phyloP scores from a whole-genome alignment of 2,329 filamentous ascomycete species.

The Colletotrichum sp. region DNA sequence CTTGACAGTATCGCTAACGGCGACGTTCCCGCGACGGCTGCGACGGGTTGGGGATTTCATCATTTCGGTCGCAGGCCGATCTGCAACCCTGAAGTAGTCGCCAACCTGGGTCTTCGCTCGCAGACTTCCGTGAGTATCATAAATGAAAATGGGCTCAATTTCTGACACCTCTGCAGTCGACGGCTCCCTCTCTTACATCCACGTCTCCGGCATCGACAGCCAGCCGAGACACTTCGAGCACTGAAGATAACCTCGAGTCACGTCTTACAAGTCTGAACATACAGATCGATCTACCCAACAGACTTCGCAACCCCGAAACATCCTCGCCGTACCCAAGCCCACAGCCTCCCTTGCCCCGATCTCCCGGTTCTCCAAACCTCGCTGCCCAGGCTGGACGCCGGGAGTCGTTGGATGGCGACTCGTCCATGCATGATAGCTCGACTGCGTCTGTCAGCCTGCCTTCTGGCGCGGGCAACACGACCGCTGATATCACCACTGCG shows the following conservation, averaged over 20 bases:
- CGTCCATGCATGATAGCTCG: not conserved
- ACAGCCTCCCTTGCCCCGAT: conserved; percentile 9
- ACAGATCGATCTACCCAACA: not conserved
- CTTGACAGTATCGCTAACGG: conserved; percentile 54
- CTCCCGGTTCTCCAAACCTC: conserved; percentile 1
- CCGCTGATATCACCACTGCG: not conserved
- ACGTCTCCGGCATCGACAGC: not conserved
- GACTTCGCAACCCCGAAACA: not conserved
- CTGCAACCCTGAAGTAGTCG: conserved; percentile 41
- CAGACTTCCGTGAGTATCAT: conserved; percentile 37
- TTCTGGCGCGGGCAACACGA: not conserved
- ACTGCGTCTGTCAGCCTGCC: not conserved
- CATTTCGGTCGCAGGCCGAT: conserved; percentile 47
- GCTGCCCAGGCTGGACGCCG: not conserved
- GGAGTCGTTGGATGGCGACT: not conserved
- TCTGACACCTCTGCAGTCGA: not conserved
- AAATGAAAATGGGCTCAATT: too few species aligned
- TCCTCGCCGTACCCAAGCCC: not conserved
- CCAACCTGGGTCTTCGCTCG: conserved; percentile 43
- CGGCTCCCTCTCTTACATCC: not conserved
- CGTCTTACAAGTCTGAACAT: not conserved
- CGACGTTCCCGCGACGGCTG: conserved; percentile 54
- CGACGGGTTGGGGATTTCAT: conserved; percentile 59
- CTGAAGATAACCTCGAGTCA: not conserved
- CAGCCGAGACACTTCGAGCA: not conserved